A percentile compares a stretch with the other conserved stretches of the same genome.
These are phyloP conservation scores for Hypoxylon fuscum DNA, from an alignment of 495 filamentous ascomycete species.

Conservation along the genomic window DNA sequence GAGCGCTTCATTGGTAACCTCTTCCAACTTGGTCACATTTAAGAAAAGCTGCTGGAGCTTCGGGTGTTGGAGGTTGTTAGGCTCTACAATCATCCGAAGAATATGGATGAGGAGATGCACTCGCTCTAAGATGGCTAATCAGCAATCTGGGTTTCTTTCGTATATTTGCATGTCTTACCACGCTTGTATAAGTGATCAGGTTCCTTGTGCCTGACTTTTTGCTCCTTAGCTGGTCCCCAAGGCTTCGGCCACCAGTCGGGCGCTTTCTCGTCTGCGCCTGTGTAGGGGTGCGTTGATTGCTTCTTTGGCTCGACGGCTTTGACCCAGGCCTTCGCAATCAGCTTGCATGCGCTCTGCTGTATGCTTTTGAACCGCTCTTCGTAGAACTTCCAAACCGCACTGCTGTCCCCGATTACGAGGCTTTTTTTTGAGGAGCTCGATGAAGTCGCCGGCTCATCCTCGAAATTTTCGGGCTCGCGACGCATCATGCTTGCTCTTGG, in stretches of 20 bases:
- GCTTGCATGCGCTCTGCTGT: constrained; percentile 78
- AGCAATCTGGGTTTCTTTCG: not conserved
- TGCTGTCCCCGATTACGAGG: constrained; percentile 65
- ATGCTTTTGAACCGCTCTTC: constrained; percentile 69
- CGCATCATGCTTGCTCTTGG: constrained; percentile 42
- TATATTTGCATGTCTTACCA: constrained; percentile 58
- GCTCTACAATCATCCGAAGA: constrained; percentile 63
- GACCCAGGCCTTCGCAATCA: constrained; percentile 81
- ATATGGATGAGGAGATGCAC: constrained; percentile 70
- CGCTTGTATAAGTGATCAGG: constrained; percentile 84
- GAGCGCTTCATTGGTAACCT: constrained; percentile 56
- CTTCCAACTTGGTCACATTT: constrained; percentile 57
- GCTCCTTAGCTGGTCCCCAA: constrained; percentile 48
- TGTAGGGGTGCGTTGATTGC: constrained; percentile 85
- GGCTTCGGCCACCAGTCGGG: constrained; percentile 87
- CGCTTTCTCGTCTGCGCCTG: constrained; percentile 68
- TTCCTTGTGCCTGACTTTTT: constrained; percentile 72
- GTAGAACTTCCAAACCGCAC: constrained; percentile 70
- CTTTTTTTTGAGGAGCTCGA: constrained; percentile 37
- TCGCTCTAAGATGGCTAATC: constrained; percentile 58
- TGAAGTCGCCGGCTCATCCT: constrained; percentile 38
- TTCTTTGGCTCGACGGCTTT: constrained; percentile 87
- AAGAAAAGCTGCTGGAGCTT: constrained; percentile 51
- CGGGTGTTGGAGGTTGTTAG: constrained; percentile 48
- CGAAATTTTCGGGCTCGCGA: constrained; percentile 35